phyloP scores from a whole-genome alignment of 1,139 yeast species.

The Yamadazyma trypodendri region DNA sequence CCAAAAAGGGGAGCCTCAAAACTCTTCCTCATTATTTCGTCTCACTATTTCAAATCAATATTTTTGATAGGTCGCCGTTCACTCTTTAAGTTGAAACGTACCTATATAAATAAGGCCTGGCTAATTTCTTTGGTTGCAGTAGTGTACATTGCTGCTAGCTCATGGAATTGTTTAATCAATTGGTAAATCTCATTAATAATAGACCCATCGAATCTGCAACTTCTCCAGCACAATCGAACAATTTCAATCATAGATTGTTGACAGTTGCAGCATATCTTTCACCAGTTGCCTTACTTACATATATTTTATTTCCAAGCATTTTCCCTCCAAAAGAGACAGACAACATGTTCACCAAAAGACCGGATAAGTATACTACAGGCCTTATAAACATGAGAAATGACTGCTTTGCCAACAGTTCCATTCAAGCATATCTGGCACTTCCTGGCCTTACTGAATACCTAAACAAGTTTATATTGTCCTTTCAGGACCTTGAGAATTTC shows the following conservation, averaged over 20 bases:
- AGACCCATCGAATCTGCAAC: constrained; percentile 6
- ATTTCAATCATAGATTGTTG: background rate
- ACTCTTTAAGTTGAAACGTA: background rate
- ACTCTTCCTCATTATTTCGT: background rate
- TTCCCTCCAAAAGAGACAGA: constrained; percentile 6
- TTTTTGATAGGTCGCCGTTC: background rate
- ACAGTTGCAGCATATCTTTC: background rate
- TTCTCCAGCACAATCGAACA: background rate
- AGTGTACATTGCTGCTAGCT: constrained; percentile 1
- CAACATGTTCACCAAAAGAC: constrained; percentile 51
- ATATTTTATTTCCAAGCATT: constrained; percentile 15
- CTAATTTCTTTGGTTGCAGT: background rate
- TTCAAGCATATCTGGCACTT: constrained; percentile 79
- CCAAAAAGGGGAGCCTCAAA: background rate
- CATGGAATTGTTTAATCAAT: constrained; percentile 12
- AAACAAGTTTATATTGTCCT: constrained; percentile 37
- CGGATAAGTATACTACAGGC: constrained; percentile 81
- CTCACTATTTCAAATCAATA: background rate
- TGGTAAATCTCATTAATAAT: constrained; percentile 10
- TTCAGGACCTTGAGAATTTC: constrained; percentile 27
- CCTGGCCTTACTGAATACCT: constrained; percentile 65
- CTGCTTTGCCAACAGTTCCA: constrained; percentile 89
- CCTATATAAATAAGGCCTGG: background rate
- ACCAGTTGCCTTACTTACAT: constrained; percentile 7
- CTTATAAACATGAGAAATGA: constrained; percentile 79